Evolutionary conservation across 2,329 filamentous ascomycete species (phyloP).

Genomic region (Nigrospora sphaerica): DNA sequence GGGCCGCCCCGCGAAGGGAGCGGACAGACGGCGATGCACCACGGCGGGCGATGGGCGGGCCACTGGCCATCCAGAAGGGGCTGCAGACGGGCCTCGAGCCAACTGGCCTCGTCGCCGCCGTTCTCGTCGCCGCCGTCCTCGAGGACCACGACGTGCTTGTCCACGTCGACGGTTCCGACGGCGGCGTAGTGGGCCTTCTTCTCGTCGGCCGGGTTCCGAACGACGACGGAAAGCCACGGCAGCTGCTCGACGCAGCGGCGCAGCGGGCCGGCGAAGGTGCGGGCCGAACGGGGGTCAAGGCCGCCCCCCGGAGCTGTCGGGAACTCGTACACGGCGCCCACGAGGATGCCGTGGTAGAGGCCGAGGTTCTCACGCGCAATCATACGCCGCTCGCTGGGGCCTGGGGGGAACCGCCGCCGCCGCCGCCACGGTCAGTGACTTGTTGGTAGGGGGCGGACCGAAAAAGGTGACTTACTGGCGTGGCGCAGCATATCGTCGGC

Average conservation of each 20-base stretch:
- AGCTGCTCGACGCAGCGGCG: slow-evolving; percentile 28
- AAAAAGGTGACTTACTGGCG: no score
- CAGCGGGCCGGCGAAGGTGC: slow-evolving; percentile 22
- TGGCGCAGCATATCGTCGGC: no score
- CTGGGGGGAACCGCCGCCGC: background rate
- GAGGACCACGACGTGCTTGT: slow-evolving; percentile 28
- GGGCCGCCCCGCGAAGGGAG: slow-evolving; percentile 4
- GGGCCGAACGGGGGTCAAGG: slow-evolving; percentile 9
- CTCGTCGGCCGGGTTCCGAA: slow-evolving; percentile 23
- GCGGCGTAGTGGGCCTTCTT: slow-evolving; percentile 26
- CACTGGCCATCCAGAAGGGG: slow-evolving; percentile 26
- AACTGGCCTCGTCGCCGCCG: slow-evolving; percentile 3
- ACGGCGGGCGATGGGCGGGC: slow-evolving; percentile 25
- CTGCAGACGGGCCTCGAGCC: slow-evolving; percentile 17
- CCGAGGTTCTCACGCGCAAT: slow-evolving; percentile 31
- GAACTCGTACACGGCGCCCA: slow-evolving; percentile 26
- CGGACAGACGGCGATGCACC: slow-evolving; percentile 31
- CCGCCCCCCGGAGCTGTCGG: background rate
- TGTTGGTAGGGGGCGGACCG: no score
- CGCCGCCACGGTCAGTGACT: no score
- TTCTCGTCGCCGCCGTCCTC: background rate
- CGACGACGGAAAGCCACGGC: slow-evolving; percentile 26
- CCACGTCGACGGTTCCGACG: slow-evolving; percentile 24
- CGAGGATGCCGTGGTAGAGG: slow-evolving; percentile 30
- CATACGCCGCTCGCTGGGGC: slow-evolving; percentile 26